Evolutionary conservation across 306 rosid species (phyloP), one percentile per base, ranked within the genome.

Genomic region (Dalbergia oliveri): DNA sequence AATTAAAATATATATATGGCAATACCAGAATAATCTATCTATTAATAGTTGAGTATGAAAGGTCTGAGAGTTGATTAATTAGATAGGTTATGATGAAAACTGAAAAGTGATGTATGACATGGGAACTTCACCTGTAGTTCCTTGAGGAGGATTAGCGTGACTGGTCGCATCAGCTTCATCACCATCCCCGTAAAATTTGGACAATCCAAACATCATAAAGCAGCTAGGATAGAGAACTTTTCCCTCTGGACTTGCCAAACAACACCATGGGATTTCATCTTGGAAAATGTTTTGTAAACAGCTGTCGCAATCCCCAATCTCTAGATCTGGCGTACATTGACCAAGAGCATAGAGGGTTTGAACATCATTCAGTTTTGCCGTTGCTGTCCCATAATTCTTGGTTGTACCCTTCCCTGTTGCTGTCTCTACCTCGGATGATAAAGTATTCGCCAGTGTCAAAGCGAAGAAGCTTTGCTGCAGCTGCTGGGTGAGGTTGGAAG

Each of bases 271-370:
- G 39, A 73, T 78, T 45, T 44, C 61, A 0, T 33, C 1, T 16
- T 9, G 4, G 41, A 58, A 9, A 12, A 78, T 58, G 23, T 39
- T 45, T 1, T 8, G 1, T 15, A 69, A 3, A 50, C 82, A 78
- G 5, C 6, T 8, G 3, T 0, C 0, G 39, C 82, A 72, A 5
- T 72, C 37, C 0, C 0, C n/a, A n/a, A 3, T 1, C 34, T 31
- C 6, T 11, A 54, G 51, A 35, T 72, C 77, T 10, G 35, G 51
- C 3, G 77, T 54, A 7, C 77, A 72, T 6, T 72, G 77, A 33
- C 2, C 77, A 72, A 72, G 77, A 72, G 34, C 58, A 35, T 72
- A 16, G 4, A 72, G 77, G 12, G 63, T 59, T 45, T 69, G 77
- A 0, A 7, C 12, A 59, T 69, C 43, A 69, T 59, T 70, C 26